A percentile compares a stretch with the other conserved stretches of the same genome.
These are phyloP conservation scores for Medicago ruthenica DNA, from an alignment of 306 rosid species.

Conservation along the genomic window DNA sequence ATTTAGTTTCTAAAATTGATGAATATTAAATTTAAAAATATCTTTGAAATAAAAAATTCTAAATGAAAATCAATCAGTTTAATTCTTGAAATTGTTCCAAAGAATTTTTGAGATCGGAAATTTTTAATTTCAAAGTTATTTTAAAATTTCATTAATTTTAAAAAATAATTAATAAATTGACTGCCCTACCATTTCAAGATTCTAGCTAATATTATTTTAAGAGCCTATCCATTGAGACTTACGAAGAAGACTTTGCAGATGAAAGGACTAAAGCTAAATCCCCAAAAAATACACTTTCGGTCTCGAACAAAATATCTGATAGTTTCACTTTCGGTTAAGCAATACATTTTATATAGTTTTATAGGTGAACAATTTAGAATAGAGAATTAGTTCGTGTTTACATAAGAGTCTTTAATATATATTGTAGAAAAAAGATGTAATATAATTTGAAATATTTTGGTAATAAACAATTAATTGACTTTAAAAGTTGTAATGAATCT, in stretches of 20 bases:
- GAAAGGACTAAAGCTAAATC: not conserved
- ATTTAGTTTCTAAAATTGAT: not conserved
- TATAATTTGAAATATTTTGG: too few species aligned
- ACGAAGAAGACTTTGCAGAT: too few species aligned
- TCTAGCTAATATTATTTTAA: too few species aligned
- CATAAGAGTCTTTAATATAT: too few species aligned
- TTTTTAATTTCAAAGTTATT: not conserved
- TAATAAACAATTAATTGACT: too few species aligned
- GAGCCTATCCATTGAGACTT: not conserved
- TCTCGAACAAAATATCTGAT: not conserved
- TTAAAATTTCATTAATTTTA: not conserved
- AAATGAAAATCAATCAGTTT: not conserved
- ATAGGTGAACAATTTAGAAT: too few species aligned
- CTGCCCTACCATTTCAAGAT: not conserved
- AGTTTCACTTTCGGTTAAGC: too few species aligned
- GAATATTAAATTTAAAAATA: not conserved
- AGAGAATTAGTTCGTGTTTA: too few species aligned
- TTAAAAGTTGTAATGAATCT: too few species aligned
- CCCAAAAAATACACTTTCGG: not conserved
- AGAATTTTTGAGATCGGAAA: not conserved
- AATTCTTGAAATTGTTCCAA: not conserved
- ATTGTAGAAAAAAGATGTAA: too few species aligned
- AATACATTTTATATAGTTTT: too few species aligned
- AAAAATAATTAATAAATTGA: not conserved
- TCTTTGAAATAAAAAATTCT: not conserved